These are phyloP conservation scores for Trypanosoma mega DNA, from an alignment of 208 protist genomes.

Conservation along the genomic window DNA sequence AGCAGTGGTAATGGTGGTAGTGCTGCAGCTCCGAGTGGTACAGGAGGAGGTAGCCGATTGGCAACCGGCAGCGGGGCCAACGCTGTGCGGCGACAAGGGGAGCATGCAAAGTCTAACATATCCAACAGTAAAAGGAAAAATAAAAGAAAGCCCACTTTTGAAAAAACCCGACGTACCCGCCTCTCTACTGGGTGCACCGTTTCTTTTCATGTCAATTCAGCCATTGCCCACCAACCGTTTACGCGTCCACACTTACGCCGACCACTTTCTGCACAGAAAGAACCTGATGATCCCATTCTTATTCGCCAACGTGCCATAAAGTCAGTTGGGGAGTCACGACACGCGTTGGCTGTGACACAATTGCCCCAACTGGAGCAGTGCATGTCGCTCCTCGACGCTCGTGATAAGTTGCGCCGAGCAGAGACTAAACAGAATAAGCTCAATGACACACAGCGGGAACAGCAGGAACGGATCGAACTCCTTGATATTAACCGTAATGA, in stretches of 20 bases:
- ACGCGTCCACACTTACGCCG: slow-evolving; percentile 8
- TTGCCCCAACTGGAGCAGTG: slow-evolving; percentile 17
- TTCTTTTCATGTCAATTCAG: slow-evolving; percentile 25
- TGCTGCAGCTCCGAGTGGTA: too few relatives aligned
- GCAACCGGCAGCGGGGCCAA: too few relatives aligned
- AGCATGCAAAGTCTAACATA: too few relatives aligned
- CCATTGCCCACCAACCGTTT: slow-evolving; percentile 23
- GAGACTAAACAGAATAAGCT: slow-evolving; percentile 22
- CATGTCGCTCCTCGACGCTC: slow-evolving; percentile 13
- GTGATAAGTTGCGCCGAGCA: slow-evolving; percentile 19
- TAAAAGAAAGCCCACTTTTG: slow-evolving; percentile 8
- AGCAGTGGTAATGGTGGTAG: too few relatives aligned
- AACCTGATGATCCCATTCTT: slow-evolving; percentile 16
- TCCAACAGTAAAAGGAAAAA: not conserved
- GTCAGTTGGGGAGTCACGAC: not conserved
- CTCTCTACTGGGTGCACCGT: slow-evolving; percentile 15
- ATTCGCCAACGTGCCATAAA: slow-evolving; percentile 20
- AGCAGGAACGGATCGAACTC: slow-evolving; percentile 11
- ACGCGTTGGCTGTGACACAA: not conserved
- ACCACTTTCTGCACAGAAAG: not conserved
- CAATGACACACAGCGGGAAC: slow-evolving; percentile 19
- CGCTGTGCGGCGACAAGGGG: too few relatives aligned
- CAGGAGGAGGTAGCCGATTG: too few relatives aligned
- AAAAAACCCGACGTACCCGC: too few relatives aligned
- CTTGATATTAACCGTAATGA: not conserved